Conservation (phyloP, 257 asterid genomes). For the Schizonepeta tenuifolia region DNA sequence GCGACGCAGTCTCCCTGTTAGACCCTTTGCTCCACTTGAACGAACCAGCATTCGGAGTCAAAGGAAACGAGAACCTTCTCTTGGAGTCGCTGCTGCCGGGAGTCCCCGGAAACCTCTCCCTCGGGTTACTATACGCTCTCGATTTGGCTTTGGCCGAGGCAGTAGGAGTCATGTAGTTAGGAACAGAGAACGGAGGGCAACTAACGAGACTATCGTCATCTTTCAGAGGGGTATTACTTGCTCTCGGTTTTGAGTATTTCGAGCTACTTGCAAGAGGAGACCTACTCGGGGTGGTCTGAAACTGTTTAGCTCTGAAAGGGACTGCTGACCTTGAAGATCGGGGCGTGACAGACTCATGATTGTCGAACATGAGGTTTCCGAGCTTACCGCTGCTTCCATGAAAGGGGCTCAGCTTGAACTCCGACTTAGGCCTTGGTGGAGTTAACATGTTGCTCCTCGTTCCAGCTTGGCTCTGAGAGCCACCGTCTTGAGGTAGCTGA, state of each 20-base stretch:
- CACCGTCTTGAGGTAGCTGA: constrained; percentile 52
- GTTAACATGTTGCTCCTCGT: constrained; percentile 43
- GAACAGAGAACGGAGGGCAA: constrained; percentile 88
- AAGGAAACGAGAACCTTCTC: constrained; percentile 83
- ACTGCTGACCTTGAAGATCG: constrained; percentile 74
- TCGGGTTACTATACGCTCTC: constrained; percentile 77
- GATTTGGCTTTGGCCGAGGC: constrained; percentile 81
- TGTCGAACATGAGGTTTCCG: constrained; percentile 39
- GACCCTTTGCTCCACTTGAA: constrained; percentile 82
- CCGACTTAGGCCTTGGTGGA: constrained; percentile 66
- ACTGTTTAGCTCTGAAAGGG: constrained; percentile 54
- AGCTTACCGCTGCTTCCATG: constrained; percentile 37
- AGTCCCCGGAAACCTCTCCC: constrained; percentile 70
- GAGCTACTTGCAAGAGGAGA: constrained; percentile 48
- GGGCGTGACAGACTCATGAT: constrained; percentile 67
- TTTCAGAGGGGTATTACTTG: constrained; percentile 53
- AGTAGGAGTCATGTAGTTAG: constrained; percentile 88
- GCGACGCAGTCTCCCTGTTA: constrained; percentile 59
- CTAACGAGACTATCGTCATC: constrained; percentile 91
- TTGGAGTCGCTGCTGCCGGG: constrained; percentile 67
- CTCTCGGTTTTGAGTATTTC: constrained; percentile 49
- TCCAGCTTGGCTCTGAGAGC: constrained; percentile 47
- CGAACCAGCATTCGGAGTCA: constrained; percentile 67
- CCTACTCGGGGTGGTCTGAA: constrained; percentile 70
- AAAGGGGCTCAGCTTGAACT: constrained; percentile 63